Evolutionary conservation across 1,139 yeast species (phyloP), one percentile per base, ranked within the genome.

Genomic region (Magnusiomyces ingens): DNA sequence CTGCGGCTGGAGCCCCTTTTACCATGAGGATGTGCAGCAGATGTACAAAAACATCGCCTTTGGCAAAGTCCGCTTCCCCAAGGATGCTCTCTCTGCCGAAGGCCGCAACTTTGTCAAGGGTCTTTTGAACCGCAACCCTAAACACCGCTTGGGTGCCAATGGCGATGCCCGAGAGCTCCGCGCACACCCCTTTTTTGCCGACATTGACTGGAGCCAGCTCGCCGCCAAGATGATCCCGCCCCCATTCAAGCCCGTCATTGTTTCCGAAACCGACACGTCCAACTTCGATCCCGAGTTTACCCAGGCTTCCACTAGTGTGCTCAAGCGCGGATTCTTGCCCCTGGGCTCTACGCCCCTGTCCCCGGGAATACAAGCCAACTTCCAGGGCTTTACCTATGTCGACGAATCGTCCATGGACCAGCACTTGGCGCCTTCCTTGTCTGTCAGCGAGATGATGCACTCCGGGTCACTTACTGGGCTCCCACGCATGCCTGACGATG

Each of bases 1-100:
- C 70, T 93, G 98, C 72, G 99, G 99, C 46, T 93, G 98, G 98
- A 86, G 96, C 15, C 99, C 99, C 53, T 93, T 93, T 69, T 93
- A 89, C 67, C 98, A 98, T 43, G 97, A 91, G 59, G 93, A 88
- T 68, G 89, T 96, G 52, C 98, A 93, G 73, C 96, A 93, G 71
- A 93, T 93, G 98, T 93, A 93, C 74, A 91, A 91, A 73, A 93
- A 93, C 71, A 93, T 93, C 72, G 98, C 98, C 1, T 93, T 89
- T 73, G 98, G 99, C 58, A 93, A 93, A 69, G 98, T 93, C 37
- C 79, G 96, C 64, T 93, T 93, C 71, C 99, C 99, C 47, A 89
- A 91, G 67, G 98, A 93, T 67, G 94, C 93, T 10, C 75, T 93
- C 56, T 85, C 95, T 54, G 79, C 87, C 5, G 97, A 90, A 66